Conservation (phyloP, 2,329 filamentous ascomycete genomes). For the Penicillium sp. region DNA sequence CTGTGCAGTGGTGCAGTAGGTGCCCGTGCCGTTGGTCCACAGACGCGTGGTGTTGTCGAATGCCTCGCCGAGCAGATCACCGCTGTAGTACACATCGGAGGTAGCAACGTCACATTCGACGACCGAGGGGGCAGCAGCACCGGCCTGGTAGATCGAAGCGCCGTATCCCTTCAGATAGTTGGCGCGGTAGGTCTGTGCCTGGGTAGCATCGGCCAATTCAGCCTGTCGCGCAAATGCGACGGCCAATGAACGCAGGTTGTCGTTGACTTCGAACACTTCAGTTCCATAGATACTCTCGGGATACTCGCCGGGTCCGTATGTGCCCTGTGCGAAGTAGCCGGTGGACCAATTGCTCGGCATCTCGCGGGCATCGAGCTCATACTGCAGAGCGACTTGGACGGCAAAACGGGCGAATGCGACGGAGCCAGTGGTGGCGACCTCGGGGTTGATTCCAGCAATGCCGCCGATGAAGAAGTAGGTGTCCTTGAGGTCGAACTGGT, state of each 20-base stretch:
- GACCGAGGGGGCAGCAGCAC: conserved; percentile 50
- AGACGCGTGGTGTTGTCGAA: conserved; percentile 63
- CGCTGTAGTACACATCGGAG: conserved; percentile 69
- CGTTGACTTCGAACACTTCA: conserved; percentile 66
- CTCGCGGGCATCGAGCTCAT: conserved; percentile 69
- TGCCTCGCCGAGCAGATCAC: conserved; percentile 55
- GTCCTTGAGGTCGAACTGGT: conserved; percentile 58
- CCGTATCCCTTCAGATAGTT: conserved; percentile 40
- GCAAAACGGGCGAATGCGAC: conserved; percentile 67
- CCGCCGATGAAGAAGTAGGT: conserved; percentile 71
- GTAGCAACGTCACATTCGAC: conserved; percentile 65
- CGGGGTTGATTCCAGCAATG: conserved; percentile 71
- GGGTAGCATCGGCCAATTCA: conserved; percentile 49
- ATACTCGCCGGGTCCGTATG: conserved; percentile 52
- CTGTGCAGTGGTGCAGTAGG: conserved; percentile 68
- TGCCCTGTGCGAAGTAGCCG: conserved; percentile 65
- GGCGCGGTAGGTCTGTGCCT: conserved; percentile 52
- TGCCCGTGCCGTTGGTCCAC: conserved; percentile 64
- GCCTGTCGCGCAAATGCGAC: conserved; percentile 50
- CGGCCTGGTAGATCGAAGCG: conserved; percentile 36
- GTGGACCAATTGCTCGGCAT: conserved; percentile 62
- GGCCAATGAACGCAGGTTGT: conserved; percentile 53
- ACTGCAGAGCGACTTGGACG: conserved; percentile 70
- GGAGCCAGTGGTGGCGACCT: conserved; percentile 60
- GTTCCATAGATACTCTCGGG: conserved; percentile 62